These are phyloP conservation scores for Phycomyces blakesleeanus DNA, from an alignment of 192 early-diverging fungal species.

Conservation along the genomic window DNA sequence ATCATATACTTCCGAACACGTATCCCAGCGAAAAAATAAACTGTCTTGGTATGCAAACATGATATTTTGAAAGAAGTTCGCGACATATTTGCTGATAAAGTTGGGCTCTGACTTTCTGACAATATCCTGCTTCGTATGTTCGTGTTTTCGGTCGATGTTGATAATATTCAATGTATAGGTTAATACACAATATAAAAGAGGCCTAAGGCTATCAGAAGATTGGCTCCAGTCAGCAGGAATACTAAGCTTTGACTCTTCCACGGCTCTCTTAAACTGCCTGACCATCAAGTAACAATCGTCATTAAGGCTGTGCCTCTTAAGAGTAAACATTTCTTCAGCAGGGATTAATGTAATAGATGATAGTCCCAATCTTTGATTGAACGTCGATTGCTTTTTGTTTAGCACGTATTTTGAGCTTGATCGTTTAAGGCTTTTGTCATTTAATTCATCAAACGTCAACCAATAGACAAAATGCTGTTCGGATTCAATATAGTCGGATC, in stretches of 20 bases:
- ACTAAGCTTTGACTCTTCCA: slow-evolving; percentile 2
- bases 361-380: neutral
- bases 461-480: neutral
- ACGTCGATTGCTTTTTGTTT: neutral
- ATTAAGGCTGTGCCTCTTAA: neutral
- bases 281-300: slow-evolving; percentile 2
- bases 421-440: neutral
- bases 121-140: neutral
- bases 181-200: slow-evolving; percentile 1
- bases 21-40: no score
- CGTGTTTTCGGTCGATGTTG: neutral
- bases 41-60: neutral
- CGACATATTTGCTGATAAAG: neutral
- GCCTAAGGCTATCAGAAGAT: neutral
- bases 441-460: slow-evolving; percentile 1
- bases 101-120: neutral
- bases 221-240: neutral
- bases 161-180: slow-evolving; percentile 1
- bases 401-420: neutral
- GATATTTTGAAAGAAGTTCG: neutral
- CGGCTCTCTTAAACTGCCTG: neutral
- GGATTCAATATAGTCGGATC: neutral
- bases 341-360: neutral
- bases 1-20: no score
- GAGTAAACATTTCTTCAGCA: neutral